phyloP scores from a whole-genome alignment of 495 filamentous ascomycete species.

The Hyaloscypha bicolor region DNA sequence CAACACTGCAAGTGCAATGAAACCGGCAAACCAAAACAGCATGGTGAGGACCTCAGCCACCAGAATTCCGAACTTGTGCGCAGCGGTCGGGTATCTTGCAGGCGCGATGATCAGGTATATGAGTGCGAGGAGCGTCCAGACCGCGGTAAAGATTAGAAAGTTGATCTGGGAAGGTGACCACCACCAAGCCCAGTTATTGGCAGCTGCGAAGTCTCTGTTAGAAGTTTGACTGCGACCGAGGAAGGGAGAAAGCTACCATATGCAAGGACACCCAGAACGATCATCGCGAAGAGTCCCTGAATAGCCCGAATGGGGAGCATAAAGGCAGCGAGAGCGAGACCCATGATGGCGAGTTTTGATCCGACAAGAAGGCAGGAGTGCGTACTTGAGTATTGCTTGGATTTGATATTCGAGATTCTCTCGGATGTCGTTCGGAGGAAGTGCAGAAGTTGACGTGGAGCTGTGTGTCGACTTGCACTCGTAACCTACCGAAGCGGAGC shows the following conservation, averaged over 20 bases:
- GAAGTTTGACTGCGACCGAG: background rate
- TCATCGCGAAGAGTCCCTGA: constrained; percentile 66
- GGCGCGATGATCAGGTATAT: constrained; percentile 68
- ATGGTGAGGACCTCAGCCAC: constrained; percentile 71
- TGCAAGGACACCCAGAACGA: constrained; percentile 70
- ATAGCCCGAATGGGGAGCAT: constrained; percentile 64
- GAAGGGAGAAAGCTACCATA: constrained; percentile 57
- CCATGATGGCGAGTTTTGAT: background rate
- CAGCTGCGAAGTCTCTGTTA: constrained; percentile 32
- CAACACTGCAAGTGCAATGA: constrained; percentile 70
- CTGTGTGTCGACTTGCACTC: background rate
- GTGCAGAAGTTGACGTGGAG: background rate
- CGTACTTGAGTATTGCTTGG: background rate
- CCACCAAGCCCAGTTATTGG: constrained; percentile 23
- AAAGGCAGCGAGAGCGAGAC: constrained; percentile 29
- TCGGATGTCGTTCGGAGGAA: background rate
- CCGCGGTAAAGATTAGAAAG: constrained; percentile 73
- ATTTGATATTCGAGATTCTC: background rate
- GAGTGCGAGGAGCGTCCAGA: constrained; percentile 72
- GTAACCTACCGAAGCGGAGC: background rate
- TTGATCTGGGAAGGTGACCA: constrained; percentile 53
- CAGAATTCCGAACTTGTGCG: constrained; percentile 63
- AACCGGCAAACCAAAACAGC: constrained; percentile 87
- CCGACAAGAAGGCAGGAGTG: background rate
- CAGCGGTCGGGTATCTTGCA: constrained; percentile 54